Evolutionary conservation across 306 rosid genomes (phyloP), one percentile per base, ranked within the genome.

Genomic region (Arachis hypogaea): DNA sequence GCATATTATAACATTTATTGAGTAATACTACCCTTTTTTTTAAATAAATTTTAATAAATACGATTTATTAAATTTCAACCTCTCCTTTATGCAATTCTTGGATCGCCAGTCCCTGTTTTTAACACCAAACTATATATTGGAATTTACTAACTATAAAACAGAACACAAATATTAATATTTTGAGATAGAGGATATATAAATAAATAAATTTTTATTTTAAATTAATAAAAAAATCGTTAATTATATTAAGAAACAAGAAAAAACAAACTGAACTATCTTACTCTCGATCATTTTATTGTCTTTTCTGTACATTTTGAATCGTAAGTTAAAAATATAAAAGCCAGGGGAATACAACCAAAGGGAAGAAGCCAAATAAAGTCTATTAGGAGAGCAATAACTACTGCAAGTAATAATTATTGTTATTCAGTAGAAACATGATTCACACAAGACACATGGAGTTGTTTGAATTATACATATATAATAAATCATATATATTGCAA

Each of bases 181-280:
- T 22, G 28, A 22, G 28, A 22, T 22, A 22, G 28, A 22, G 28
- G 28, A 22, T 22, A 22, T 22, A 22, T 22, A 22, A 22, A 22
- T 22, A 22, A 22, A 22, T 22, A 22, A 22, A 22, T 1, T 22
- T 22, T 22, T 22, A 22, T 22, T 22, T 22, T 22, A 22, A 22
- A 22, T 22, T 22, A 33, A 33, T 2, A 2, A 33, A 33, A 33
- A 33, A 33, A 33, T 33, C 38, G 4, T 33, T 33, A 33, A 33
- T 33, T 33, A 0, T 33, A 33, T 2, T 33, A 33, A 33, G 38
- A 33, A 33, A 33, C 4, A 33, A 4, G 4, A 33, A 33, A 61
- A 68, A 76, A 30, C 44, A 67, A 68, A 50, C 22, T 12, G 59
- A 59, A 59, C 63, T 46, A 68, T 68, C 80, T 76, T 66, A 33